Evolutionary conservation across 2,329 filamentous ascomycete genomes (phyloP), one percentile per base, ranked within the genome.

Genomic region (Cylindrodendrum hubeiense): DNA sequence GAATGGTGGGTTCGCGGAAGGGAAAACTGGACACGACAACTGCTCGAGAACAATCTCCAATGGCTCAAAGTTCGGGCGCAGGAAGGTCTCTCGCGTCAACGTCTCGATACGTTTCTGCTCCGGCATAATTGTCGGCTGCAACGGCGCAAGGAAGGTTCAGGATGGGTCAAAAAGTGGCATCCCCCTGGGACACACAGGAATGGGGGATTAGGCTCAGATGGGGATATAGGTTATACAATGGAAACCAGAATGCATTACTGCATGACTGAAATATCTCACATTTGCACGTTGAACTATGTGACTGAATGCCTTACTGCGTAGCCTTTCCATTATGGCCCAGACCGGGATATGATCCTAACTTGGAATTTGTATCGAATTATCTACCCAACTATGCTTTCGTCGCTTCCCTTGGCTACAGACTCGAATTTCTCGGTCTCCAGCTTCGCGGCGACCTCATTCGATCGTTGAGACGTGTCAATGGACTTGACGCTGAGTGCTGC

Each of bases 401-500:
- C 37, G 17, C 2, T 28, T 26, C 24, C 15, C 19, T 19, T 30
- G 7, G 8, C 26, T 5, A n/a, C 28, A 4, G 3, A 4, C 10
- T 33, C n/a, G 19, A 33, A 12, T 8, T 54, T 41, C 13, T 69
- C 58, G 3, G 64, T 67, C 34, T 69, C 64, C 33, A 67, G 19
- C 33, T 65, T 65, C 24, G 67, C 67, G 3, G 67, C 64, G 4
- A 67, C 62, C 4, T 53, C 26, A 34, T 67, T 65, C 3, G 60
- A 65, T 17, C 67, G 39, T 21, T 69, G 67, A 13, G 60, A 34
- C 22, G 24, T 47, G 28, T 69, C 58, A 10, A 69, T 65, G 1
- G 61, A 54, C 58, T 65, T 76, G 34, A 74, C 70, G 9, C 76
- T 79, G 49, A 71, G 69, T 22, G 76, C 67, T 7, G 78, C 76